Percentiles rank a stretch among this genome's conserved stretches.
These are phyloP conservation scores for Hortiboletus flavorubellus DNA, from an alignment of 768 basidiomycete species.

Conservation along the genomic window DNA sequence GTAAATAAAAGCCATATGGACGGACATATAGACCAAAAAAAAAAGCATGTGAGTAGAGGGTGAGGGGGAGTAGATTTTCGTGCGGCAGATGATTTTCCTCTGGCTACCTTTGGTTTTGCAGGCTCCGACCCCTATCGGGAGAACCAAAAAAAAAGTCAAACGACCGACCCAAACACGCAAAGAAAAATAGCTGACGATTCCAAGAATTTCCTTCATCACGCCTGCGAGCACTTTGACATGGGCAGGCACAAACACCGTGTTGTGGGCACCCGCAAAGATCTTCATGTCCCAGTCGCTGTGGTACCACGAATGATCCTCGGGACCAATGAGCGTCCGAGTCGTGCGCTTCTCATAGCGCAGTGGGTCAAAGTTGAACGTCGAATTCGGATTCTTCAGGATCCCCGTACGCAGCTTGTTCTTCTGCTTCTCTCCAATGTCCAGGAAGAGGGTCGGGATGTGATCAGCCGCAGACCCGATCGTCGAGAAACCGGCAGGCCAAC, in stretches of 20 bases:
- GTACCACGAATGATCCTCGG: too few species aligned
- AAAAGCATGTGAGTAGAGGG: too few species aligned
- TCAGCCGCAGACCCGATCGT: too few species aligned
- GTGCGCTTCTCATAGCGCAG: constrained; percentile 21
- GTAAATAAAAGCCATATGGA: too few species aligned
- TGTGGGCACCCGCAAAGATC: constrained; percentile 25
- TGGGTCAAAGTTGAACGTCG: constrained; percentile 32
- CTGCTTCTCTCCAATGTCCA: too few species aligned
- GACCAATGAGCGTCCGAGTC: constrained; percentile 29
- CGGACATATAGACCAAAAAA: too few species aligned
- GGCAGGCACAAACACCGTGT: constrained; percentile 32
- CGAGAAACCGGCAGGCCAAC: too few species aligned
- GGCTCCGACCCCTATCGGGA: not conserved
- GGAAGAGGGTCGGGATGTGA: too few species aligned
- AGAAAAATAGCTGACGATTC: constrained; percentile 6
- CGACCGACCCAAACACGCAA: not conserved
- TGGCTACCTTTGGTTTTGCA: too few species aligned
- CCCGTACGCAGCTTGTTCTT: constrained; percentile 5
- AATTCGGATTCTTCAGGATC: constrained; percentile 32
- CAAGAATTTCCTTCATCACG: constrained; percentile 19
- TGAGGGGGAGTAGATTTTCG: too few species aligned
- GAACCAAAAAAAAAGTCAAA: not conserved
- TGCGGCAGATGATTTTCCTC: too few species aligned
- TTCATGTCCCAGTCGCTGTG: constrained; percentile 32
- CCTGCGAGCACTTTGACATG: constrained; percentile 30